These are phyloP conservation scores for Moelleriella libera DNA, from an alignment of 2,329 filamentous ascomycete species.

Conservation along the genomic window DNA sequence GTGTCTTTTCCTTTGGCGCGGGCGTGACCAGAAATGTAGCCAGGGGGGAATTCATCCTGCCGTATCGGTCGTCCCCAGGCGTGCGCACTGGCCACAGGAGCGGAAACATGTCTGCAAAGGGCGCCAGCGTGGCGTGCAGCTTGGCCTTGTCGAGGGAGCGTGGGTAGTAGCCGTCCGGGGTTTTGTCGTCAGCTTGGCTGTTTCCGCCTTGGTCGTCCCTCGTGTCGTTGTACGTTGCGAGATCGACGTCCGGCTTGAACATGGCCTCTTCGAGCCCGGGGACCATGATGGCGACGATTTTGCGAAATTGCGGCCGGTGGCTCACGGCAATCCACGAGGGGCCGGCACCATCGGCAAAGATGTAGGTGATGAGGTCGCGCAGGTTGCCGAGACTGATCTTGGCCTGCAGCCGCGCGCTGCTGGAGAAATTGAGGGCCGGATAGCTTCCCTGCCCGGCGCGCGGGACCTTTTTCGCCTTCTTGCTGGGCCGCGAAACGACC, in stretches of 20 bases:
- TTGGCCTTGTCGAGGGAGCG: constrained; percentile 33
- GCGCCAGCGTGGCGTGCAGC: constrained; percentile 41
- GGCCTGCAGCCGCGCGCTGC: constrained; percentile 41
- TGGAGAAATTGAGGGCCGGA: constrained; percentile 43
- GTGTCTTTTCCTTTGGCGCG: constrained; percentile 49
- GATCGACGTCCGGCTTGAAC: constrained; percentile 53
- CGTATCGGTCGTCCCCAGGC: constrained; percentile 70
- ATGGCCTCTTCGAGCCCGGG: constrained; percentile 83
- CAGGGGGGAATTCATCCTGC: constrained; percentile 74
- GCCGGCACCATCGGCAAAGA: constrained; percentile 49
- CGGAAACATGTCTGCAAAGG: constrained; percentile 69
- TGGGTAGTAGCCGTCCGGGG: constrained; percentile 46
- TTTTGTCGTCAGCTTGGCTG: constrained; percentile 13
- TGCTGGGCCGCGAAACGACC: constrained; percentile 36
- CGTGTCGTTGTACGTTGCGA: constrained; percentile 27
- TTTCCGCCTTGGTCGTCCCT: constrained; percentile 10
- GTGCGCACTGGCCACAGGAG: constrained; percentile 83
- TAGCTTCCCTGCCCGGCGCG: constrained; percentile 42
- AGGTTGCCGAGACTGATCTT: constrained; percentile 50
- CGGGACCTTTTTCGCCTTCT: constrained; percentile 49
- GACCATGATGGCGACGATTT: constrained; percentile 82
- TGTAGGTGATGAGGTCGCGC: constrained; percentile 50
- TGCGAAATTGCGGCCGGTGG: constrained; percentile 51
- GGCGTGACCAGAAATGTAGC: constrained; percentile 70
- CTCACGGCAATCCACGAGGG: constrained; percentile 52